Conservation (phyloP, 2,329 filamentous ascomycete species). For the Lachnellula arida region DNA sequence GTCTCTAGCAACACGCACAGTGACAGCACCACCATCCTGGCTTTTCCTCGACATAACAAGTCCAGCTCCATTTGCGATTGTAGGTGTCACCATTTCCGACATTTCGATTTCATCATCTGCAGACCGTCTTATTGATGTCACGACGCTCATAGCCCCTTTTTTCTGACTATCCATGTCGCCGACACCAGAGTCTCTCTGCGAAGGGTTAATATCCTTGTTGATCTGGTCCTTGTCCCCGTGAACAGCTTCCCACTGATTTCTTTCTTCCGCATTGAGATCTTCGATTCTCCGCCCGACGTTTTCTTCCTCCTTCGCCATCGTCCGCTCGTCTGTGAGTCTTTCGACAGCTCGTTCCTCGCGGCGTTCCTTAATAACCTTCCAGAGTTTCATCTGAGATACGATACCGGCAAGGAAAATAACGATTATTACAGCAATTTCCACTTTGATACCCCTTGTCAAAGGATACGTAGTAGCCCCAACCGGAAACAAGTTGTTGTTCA, state of each 20-base stretch:
- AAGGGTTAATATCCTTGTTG: constrained; percentile 6
- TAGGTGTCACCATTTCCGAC: constrained; percentile 38
- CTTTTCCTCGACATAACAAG: constrained; percentile 41
- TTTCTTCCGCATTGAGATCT: constrained; percentile 55
- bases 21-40: constrained; percentile 31
- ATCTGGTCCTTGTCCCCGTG: constrained; percentile 59
- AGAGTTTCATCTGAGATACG: constrained; percentile 79
- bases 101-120: constrained; percentile 50
- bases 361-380: constrained; percentile 70
- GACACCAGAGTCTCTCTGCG: constrained; percentile 28
- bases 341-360: constrained; percentile 49
- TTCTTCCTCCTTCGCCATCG: constrained; percentile 61
- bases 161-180: constrained; percentile 45
- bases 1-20: constrained; percentile 21
- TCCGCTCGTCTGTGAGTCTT: constrained; percentile 45
- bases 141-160: constrained; percentile 24
- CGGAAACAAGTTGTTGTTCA: constrained; percentile 79
- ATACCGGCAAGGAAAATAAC: constrained; percentile 71
- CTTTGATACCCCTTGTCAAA: constrained; percentile 77
- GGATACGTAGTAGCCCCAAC: constrained; percentile 74
- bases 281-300: constrained; percentile 65
- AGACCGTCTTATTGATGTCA: constrained; percentile 32
- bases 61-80: constrained; percentile 32
- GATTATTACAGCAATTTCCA: constrained; percentile 75
- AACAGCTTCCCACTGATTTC: constrained; percentile 68